Base-by-base conservation (phyloP, 2,329 filamentous ascomycete genomes). In the Ophiosphaerella herpotricha region DNA sequence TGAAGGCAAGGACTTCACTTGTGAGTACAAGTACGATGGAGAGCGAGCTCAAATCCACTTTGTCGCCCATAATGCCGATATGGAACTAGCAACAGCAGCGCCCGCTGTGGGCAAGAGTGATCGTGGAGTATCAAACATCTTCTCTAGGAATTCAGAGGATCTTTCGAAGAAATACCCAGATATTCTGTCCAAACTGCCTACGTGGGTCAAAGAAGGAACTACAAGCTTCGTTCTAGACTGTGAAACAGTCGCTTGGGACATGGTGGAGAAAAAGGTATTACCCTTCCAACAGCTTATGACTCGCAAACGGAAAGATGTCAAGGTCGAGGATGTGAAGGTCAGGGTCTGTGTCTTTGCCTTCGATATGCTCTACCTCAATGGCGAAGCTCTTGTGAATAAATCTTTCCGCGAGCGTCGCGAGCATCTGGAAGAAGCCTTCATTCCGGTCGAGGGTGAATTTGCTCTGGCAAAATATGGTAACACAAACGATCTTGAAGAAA, bases 211-310 rank as follows among this genome's bases (percentile, higher is more conserved):
- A 70, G 78, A 86, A 2, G 90, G 87, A 26, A 96, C 94, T 9
- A 90, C 89, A 75, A 96, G 91, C 69, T 99, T 99, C 67, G 94
- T 99, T 12, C 79, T 99, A n/a, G 94, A 99, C 71, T 99, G 94
- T 70, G 94, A 99, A 77, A 96, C 93, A 1, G 94, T 97, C 11
- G 94, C 90, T 0, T 97, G 94, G 93, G 94, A 99, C 73, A 82
- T 90, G n/a, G 81, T 82, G 1, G 91, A 94, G 78, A 97, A 96
- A 81, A 96, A 96, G 73, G 90, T 99, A 12, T 75, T 99, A 34
- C 94, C 94, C 0, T 99, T 99, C 79, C 94, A 99, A 73, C 91
- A 96, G 70, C 82, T 99, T 38, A 97, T 97, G 94, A 97, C 94
- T 12, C 84, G 94, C 46, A 99, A 99, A 78, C 88, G 90, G 72